phyloP scores from a whole-genome alignment of 345 rosid genomes.

The Arabidopsis thaliana region DNA sequence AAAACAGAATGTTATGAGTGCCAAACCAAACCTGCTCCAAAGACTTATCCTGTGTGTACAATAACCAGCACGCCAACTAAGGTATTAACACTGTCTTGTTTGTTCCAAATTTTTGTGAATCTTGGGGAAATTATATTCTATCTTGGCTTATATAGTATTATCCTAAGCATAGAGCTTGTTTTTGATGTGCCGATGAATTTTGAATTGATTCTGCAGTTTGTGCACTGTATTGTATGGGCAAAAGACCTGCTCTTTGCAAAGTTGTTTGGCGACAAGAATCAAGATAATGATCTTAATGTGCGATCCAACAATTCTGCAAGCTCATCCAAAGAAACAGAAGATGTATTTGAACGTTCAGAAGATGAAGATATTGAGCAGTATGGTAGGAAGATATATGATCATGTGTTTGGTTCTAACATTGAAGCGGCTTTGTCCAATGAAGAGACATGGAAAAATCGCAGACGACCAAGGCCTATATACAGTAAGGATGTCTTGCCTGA shows the following conservation, averaged over 20 bases:
- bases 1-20: constrained; percentile 98
- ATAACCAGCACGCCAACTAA: constrained; percentile 98
- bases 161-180: constrained; percentile 10
- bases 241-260: constrained; percentile 96
- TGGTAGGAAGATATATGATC: constrained; percentile 95
- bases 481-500: constrained; percentile 65
- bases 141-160: constrained; percentile 9
- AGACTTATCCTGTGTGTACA: constrained; percentile 98
- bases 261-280: constrained; percentile 95
- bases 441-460: constrained; percentile 94
- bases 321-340: constrained; percentile 69
- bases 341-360: constrained; percentile 70
- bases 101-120: background rate
- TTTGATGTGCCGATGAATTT: constrained; percentile 15
- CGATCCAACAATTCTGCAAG: constrained; percentile 70
- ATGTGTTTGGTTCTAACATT: constrained; percentile 95
- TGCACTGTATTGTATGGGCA: constrained; percentile 99
- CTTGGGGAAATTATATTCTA: constrained; percentile 2
- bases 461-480: constrained; percentile 82
- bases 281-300: constrained; percentile 94
- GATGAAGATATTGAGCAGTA: constrained; percentile 84
- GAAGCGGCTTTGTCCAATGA: constrained; percentile 90
- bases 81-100: constrained; percentile 52
- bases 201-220: constrained; percentile 68
- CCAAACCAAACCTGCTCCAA: constrained; percentile 94